Conservation (phyloP, 257 asterid genomes). For the Petrea volubilis region DNA sequence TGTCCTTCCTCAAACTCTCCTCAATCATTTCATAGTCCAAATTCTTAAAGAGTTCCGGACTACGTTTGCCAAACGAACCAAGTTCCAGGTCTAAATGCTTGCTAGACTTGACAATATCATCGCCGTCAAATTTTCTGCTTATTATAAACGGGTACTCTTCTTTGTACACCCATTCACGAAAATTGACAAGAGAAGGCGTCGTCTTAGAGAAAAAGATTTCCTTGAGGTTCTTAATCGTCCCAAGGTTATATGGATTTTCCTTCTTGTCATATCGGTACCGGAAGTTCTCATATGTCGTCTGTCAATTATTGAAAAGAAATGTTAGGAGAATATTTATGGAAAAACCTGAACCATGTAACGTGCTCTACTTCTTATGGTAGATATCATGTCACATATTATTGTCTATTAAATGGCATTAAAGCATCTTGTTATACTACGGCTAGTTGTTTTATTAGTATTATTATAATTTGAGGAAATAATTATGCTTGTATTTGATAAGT, state of each 20-base stretch:
- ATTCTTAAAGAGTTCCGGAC: slow-evolving; percentile 39
- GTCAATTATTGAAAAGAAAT: slow-evolving; percentile 23
- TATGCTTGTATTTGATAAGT: too few species aligned
- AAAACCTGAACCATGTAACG: too few species aligned
- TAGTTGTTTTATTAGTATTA: too few species aligned
- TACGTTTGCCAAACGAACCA: slow-evolving; percentile 42
- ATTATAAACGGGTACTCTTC: too few species aligned
- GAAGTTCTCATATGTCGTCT: slow-evolving; percentile 92
- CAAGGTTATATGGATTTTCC: slow-evolving; percentile 71
- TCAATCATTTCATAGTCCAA: slow-evolving; percentile 50
- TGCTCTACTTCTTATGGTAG: too few species aligned
- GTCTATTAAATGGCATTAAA: too few species aligned
- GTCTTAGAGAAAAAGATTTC: slow-evolving; percentile 60
- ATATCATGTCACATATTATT: too few species aligned
- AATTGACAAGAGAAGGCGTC: slow-evolving; percentile 54
- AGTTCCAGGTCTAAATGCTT: slow-evolving; percentile 50
- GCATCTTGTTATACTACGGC: too few species aligned
- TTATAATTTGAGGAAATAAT: too few species aligned
- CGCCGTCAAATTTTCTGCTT: slow-evolving; percentile 35
- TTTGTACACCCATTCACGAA: slow-evolving; percentile 69
- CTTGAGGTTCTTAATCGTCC: slow-evolving; percentile 56
- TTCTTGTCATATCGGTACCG: slow-evolving; percentile 81
- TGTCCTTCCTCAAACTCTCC: slow-evolving; percentile 44
- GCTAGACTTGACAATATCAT: slow-evolving; percentile 36
- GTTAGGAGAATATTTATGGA: too few species aligned